These are phyloP conservation scores for Coccomyxa subellipsoidea DNA, from an alignment of 163 green algal species.

Conservation along the genomic window DNA sequence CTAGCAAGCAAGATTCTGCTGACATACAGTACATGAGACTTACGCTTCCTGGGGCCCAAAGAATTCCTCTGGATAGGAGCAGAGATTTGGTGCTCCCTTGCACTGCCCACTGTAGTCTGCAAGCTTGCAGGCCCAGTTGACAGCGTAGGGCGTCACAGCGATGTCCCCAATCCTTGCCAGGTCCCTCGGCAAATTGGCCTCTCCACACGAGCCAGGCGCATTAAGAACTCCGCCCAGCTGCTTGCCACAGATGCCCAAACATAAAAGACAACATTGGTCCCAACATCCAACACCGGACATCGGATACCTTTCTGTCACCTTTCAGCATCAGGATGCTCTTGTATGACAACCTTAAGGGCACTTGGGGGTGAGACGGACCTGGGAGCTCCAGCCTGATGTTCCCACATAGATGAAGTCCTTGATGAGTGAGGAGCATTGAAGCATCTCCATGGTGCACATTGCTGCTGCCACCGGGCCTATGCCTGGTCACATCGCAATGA, in stretches of 20 bases:
- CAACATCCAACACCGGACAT: too few relatives aligned
- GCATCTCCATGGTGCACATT: background rate
- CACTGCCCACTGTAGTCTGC: background rate
- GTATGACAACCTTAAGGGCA: background rate
- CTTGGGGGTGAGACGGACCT: background rate
- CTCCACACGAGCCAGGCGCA: background rate
- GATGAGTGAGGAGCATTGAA: background rate
- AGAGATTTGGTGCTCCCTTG: constrained; percentile 1
- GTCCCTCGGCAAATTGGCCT: background rate
- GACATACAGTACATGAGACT: background rate
- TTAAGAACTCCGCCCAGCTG: background rate
- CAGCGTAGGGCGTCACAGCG: background rate
- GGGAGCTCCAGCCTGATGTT: background rate
- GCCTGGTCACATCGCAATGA: background rate
- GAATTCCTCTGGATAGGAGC: background rate
- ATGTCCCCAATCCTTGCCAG: background rate
- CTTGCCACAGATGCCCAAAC: too few relatives aligned
- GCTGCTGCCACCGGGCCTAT: background rate
- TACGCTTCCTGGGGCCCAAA: background rate
- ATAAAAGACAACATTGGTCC: too few relatives aligned
- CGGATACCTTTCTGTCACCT: too few relatives aligned
- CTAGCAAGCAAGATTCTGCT: too few relatives aligned
- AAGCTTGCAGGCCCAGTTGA: background rate
- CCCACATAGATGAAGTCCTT: constrained; percentile 2
- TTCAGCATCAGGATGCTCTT: background rate